phyloP scores from a whole-genome alignment of 768 basidiomycete genomes.

The Russula ochroleuca region DNA sequence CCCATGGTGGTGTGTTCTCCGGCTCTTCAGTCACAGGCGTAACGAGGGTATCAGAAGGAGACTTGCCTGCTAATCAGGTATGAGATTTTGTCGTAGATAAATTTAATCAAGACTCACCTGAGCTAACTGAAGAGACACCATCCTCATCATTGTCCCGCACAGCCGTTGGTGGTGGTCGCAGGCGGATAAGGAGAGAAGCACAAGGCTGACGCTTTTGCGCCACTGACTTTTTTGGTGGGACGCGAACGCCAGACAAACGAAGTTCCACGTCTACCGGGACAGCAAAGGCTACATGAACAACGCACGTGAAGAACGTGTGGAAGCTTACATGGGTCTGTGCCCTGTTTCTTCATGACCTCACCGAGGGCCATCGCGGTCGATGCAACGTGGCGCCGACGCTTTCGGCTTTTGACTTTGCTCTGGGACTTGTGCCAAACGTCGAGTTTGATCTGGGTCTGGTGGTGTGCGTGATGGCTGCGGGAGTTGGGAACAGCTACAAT shows the following conservation, averaged over 20 bases:
- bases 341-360: slow-evolving; percentile 51
- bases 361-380: slow-evolving; percentile 47
- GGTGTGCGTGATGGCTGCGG: slow-evolving; percentile 40
- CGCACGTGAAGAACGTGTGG: background rate
- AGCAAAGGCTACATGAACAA: background rate
- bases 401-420: slow-evolving; percentile 56
- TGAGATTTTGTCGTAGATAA: background rate
- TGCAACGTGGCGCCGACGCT: slow-evolving; percentile 53
- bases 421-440: slow-evolving; percentile 54
- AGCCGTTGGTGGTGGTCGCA: slow-evolving; percentile 18
- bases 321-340: slow-evolving; percentile 43
- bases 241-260: slow-evolving; percentile 15
- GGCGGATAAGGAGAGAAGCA: slow-evolving; percentile 21
- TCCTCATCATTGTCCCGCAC: slow-evolving; percentile 10
- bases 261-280: slow-evolving; percentile 22
- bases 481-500: background rate
- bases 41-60: slow-evolving; percentile 25
- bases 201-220: slow-evolving; percentile 21
- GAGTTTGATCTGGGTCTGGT: slow-evolving; percentile 46
- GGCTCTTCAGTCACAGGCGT: slow-evolving; percentile 14
- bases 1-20: slow-evolving; percentile 18
- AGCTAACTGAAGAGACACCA: slow-evolving; percentile 7
- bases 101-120: slow-evolving; percentile 3
- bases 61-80: background rate
- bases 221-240: slow-evolving; percentile 19